These are phyloP conservation scores for Monilinia aucupariae DNA, from an alignment of 2,329 filamentous ascomycete species.

Conservation along the genomic window DNA sequence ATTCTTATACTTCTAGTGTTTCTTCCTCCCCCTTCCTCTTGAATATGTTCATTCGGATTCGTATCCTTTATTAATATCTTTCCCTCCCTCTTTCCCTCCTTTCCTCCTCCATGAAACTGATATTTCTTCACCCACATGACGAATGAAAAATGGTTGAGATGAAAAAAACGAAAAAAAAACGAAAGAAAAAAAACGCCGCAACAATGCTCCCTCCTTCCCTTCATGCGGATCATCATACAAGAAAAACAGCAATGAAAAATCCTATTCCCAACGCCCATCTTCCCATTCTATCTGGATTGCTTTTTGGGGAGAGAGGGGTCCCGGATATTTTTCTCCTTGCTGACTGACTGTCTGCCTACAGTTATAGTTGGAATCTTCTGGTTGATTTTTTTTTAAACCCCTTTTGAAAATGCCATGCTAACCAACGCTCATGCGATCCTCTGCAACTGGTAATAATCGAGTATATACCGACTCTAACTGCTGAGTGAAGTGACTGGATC, in stretches of 20 bases:
- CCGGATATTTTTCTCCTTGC: background rate
- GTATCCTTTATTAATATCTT: background rate
- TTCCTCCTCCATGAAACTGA: background rate
- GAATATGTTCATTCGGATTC: no score
- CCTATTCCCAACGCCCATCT: constrained; percentile 1
- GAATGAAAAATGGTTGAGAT: background rate
- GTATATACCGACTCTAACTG: background rate
- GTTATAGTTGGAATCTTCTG: background rate
- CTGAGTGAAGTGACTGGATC: background rate
- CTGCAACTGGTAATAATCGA: background rate
- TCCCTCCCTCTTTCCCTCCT: background rate
- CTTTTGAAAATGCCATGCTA: background rate
- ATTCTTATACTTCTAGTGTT: no score
- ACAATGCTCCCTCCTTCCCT: constrained; percentile 1
- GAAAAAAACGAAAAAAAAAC: no score
- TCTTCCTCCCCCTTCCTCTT: no score
- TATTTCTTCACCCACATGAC: background rate
- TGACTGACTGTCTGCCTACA: background rate
- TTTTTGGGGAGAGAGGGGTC: background rate
- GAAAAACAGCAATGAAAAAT: background rate
- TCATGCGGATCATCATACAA: background rate
- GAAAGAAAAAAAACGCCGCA: constrained; percentile 6
- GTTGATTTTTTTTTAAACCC: background rate
- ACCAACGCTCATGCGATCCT: background rate
- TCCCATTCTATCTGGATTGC: background rate